Evolutionary conservation across 768 basidiomycete genomes (phyloP).

Genomic region (Trametes cingulata): DNA sequence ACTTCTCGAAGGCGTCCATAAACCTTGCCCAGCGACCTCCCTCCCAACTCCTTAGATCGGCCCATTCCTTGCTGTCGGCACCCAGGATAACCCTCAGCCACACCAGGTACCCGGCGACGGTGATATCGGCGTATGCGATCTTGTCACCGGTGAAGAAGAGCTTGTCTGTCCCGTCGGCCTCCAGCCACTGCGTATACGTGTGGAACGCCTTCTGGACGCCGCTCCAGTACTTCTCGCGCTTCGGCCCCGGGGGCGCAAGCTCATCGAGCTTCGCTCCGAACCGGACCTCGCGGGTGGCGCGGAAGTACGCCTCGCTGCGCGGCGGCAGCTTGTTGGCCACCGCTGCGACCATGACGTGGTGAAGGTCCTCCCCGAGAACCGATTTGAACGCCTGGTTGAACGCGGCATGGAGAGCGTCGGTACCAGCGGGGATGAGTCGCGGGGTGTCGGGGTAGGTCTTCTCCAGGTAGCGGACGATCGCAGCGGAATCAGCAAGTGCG

Average conservation of each 20-base stretch:
- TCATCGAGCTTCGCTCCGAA: slow-evolving; percentile 36
- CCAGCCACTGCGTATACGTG: slow-evolving; percentile 34
- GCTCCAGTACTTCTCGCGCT: slow-evolving; percentile 32
- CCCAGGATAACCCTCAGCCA: slow-evolving; percentile 38
- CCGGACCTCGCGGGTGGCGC: slow-evolving; percentile 34
- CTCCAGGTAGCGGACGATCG: slow-evolving; percentile 55
- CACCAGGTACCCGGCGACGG: slow-evolving; percentile 35
- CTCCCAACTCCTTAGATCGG: slow-evolving; percentile 37
- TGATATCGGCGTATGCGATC: slow-evolving; percentile 38
- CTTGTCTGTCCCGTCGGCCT: slow-evolving; percentile 28
- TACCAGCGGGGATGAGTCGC: slow-evolving; percentile 41
- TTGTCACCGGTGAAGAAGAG: slow-evolving; percentile 38
- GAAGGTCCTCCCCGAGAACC: slow-evolving; percentile 25
- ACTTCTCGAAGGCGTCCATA: slow-evolving; percentile 35
- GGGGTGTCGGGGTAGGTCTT: slow-evolving; percentile 47
- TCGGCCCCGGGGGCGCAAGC: slow-evolving; percentile 26
- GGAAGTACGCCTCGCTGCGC: slow-evolving; percentile 32
- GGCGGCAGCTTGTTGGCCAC: slow-evolving; percentile 2
- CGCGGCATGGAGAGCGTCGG: slow-evolving; percentile 41
- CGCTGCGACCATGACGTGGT: slow-evolving; percentile 19
- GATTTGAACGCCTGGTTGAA: slow-evolving; percentile 30
- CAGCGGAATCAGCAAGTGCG: slow-evolving; percentile 43
- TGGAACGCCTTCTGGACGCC: slow-evolving; percentile 30
- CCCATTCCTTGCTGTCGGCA: slow-evolving; percentile 35
- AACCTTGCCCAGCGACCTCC: slow-evolving; percentile 42